phyloP scores from a whole-genome alignment of 192 early-diverging fungal genomes.

The Allomyces arbusculus region DNA sequence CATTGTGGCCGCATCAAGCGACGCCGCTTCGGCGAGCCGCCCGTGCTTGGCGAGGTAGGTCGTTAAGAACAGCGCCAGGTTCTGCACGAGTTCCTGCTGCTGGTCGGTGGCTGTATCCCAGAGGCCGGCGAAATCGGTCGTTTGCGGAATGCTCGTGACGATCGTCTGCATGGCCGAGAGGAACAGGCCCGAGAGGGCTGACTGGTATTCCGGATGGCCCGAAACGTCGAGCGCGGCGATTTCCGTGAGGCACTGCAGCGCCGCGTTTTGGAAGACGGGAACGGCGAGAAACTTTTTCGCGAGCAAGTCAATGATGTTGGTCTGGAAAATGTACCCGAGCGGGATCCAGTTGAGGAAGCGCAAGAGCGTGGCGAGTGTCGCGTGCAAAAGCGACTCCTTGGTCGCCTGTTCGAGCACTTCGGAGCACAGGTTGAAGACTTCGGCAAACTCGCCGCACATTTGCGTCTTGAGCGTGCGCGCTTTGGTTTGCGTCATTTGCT shows the following conservation, averaged over 20 bases:
- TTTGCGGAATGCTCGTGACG: conserved; percentile 43
- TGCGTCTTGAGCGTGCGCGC: conserved; percentile 81
- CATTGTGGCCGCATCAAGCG: conserved; percentile 32
- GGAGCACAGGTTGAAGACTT: conserved; percentile 83
- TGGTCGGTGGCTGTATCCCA: conserved; percentile 71
- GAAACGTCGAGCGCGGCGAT: conserved; percentile 67
- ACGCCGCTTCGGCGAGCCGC: conserved; percentile 42
- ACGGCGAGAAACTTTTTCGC: conserved; percentile 58
- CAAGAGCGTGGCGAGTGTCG: conserved; percentile 84
- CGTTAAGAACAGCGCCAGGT: conserved; percentile 80
- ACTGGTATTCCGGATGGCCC: conserved; percentile 47
- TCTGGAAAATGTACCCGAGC: conserved; percentile 95
- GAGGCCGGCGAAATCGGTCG: conserved; percentile 52
- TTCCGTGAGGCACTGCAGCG: conserved; percentile 92
- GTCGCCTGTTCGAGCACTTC: conserved; percentile 83
- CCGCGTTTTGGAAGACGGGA: conserved; percentile 72
- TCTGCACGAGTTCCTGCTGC: conserved; percentile 92
- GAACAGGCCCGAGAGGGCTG: conserved; percentile 75
- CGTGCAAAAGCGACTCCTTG: conserved; percentile 50
- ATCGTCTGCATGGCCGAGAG: conserved; percentile 53
- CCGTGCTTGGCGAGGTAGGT: conserved; percentile 67
- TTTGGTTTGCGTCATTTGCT: conserved; percentile 95
- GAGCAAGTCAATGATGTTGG: conserved; percentile 65
- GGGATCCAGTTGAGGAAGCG: conserved; percentile 97
- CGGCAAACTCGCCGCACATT: conserved; percentile 87